These are phyloP conservation scores for Voacanga thouarsii DNA, from an alignment of 257 asterid genomes.

Conservation along the genomic window DNA sequence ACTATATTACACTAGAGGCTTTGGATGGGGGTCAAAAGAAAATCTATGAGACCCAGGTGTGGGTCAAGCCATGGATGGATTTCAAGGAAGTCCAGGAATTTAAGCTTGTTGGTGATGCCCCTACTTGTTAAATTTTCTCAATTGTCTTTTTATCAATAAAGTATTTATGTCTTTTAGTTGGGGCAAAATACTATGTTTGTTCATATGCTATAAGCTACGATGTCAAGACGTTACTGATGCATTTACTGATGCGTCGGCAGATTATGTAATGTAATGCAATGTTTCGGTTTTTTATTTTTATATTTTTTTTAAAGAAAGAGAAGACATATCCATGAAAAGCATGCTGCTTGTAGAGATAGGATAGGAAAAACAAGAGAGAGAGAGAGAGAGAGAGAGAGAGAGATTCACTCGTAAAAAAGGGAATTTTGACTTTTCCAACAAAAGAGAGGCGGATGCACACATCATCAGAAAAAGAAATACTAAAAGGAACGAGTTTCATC, in stretches of 20 bases:
- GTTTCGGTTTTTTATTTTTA: too few relatives aligned
- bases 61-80: constrained; percentile 87
- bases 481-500: too few relatives aligned
- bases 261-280: background rate
- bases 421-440: too few relatives aligned
- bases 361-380: too few relatives aligned
- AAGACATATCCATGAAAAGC: too few relatives aligned
- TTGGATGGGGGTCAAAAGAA: constrained; percentile 60
- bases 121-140: constrained; percentile 19
- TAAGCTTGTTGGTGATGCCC: constrained; percentile 57
- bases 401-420: too few relatives aligned
- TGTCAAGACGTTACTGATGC: background rate
- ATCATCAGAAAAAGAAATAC: too few relatives aligned
- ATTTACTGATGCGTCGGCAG: background rate
- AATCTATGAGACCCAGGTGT: constrained; percentile 79
- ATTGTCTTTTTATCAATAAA: constrained; percentile 1
- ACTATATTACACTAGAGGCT: constrained; percentile 71
- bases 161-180: background rate
- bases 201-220: background rate
- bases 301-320: too few relatives aligned
- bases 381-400: too few relatives aligned
- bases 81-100: constrained; percentile 85
- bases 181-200: too few relatives aligned
- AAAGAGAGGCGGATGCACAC: too few relatives aligned
- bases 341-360: too few relatives aligned